Base-by-base conservation (phyloP, 768 basidiomycete species). In the Sporobolomyces roseus region DNA sequence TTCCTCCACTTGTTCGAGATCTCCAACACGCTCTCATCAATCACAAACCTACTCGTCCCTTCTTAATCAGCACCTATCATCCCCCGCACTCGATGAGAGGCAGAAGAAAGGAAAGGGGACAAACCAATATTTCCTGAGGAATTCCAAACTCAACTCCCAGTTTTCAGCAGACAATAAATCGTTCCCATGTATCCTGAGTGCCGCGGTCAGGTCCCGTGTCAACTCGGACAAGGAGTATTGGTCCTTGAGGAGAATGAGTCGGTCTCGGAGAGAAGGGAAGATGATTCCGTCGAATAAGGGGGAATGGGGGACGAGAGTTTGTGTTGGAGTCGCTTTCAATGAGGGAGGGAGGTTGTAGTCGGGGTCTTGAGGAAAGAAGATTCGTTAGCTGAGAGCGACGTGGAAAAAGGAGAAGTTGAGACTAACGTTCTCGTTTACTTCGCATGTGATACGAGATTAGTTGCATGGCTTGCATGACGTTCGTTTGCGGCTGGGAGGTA, bases 231-330 rank as follows among this genome's bases (percentile, higher is more conserved):
- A 80, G 74, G 88, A 87, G 72, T 88, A 89, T 82, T 59, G 77
- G 88, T 92, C 88, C 81, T 91, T 84, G 38, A 91, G 80, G 23
- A 94, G 81, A 74, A 97, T 96, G 83, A 94, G 88, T 38, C 91
- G 84, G 74, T 96, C 93, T 41, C 93, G 85, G 63, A 97, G 81
- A 74, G 91, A 89, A 53, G 93, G 89, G 79, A 93, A 90, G 66
- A 91, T 83, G 53, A 96, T 86, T 51, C 87, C 62, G 46, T 68
- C 63, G 36, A 73, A 62, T 43, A 64, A 62, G 77, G 83, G 54
- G 70, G 88, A 89, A 76, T 96, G 93, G 51, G 91, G 88, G 38
- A 96, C 81, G 53, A 78, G 88, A 84, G 87, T 85, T 79, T 97
- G 93, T 17, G 93, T 86, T n/a, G 88, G 79, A 7, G 92, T 92